These are phyloP conservation scores for Streptanthus diversifolius DNA, from an alignment of 345 rosid species.

Conservation along the genomic window DNA sequence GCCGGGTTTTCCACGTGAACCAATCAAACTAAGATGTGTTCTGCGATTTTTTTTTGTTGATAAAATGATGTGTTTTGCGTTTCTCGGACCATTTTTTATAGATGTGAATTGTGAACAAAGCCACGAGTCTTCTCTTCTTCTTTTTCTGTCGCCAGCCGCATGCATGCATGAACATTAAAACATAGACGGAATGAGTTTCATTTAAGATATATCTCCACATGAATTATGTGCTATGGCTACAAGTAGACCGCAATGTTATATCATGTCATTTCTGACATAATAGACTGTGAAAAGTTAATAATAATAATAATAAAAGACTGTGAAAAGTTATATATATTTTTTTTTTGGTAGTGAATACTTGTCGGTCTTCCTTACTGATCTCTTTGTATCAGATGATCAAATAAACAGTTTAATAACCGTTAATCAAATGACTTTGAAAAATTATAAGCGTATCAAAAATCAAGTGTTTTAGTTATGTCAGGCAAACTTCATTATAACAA, in stretches of 20 bases:
- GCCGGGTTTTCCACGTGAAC: constrained; percentile 33
- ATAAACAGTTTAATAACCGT: background rate
- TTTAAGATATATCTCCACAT: background rate
- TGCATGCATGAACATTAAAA: background rate
- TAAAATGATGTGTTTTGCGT: constrained; percentile 1
- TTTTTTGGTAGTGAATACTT: background rate
- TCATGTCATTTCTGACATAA: background rate
- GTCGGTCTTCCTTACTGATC: background rate
- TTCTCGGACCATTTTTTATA: constrained; percentile 9
- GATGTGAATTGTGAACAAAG: background rate
- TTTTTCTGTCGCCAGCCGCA: background rate
- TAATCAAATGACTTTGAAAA: background rate
- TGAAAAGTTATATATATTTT: background rate
- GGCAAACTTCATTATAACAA: background rate
- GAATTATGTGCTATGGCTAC: background rate
- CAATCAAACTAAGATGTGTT: constrained; percentile 8
- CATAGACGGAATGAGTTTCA: background rate
- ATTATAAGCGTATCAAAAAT: no score
- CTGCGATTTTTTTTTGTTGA: background rate
- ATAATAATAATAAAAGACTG: background rate
- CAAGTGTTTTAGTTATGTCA: background rate
- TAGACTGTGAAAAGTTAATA: background rate
- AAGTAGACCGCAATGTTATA: background rate
- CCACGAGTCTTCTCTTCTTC: background rate
- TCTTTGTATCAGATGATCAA: background rate